Evolutionary conservation across 2,329 filamentous ascomycete species (phyloP).

Genomic region (Pseudogymnoascus sp.): DNA sequence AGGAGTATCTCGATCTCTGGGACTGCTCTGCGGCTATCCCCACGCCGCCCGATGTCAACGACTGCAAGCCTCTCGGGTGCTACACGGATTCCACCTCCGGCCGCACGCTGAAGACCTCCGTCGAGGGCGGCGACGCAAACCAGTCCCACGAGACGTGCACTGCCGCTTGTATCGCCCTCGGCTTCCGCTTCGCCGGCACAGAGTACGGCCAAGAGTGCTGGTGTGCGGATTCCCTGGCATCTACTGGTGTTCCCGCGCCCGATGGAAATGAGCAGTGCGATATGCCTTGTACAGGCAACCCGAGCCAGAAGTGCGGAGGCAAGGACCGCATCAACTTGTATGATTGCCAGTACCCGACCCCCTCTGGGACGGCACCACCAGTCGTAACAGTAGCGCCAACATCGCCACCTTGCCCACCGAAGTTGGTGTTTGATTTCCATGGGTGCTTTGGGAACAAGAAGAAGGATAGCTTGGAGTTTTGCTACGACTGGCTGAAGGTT

Average conservation of each 20-base stretch:
- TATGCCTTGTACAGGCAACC: slow-evolving; percentile 15
- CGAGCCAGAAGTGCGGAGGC: slow-evolving; percentile 15
- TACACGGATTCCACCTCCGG: background rate
- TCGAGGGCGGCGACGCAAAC: background rate
- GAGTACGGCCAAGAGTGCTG: background rate
- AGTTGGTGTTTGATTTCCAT: slow-evolving; percentile 2
- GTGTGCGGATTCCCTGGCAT: slow-evolving; percentile 2
- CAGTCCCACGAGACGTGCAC: background rate
- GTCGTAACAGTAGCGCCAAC: background rate
- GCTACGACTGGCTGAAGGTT: background rate
- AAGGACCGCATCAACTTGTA: slow-evolving; percentile 13
- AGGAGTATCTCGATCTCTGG: slow-evolving; percentile 13
- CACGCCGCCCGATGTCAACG: background rate
- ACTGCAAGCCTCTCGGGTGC: background rate
- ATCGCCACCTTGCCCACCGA: background rate
- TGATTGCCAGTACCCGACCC: background rate
- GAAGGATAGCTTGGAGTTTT: background rate
- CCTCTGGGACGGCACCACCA: background rate
- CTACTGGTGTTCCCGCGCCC: slow-evolving; percentile 12
- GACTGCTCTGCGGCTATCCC: slow-evolving; percentile 1
- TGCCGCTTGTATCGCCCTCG: background rate
- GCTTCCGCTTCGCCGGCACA: background rate
- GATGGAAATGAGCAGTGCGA: slow-evolving; percentile 15
- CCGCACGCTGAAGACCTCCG: background rate
- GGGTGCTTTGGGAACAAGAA: background rate